phyloP scores from a whole-genome alignment of 2,329 filamentous ascomycete genomes.

The Tricladium varicosporioides region DNA sequence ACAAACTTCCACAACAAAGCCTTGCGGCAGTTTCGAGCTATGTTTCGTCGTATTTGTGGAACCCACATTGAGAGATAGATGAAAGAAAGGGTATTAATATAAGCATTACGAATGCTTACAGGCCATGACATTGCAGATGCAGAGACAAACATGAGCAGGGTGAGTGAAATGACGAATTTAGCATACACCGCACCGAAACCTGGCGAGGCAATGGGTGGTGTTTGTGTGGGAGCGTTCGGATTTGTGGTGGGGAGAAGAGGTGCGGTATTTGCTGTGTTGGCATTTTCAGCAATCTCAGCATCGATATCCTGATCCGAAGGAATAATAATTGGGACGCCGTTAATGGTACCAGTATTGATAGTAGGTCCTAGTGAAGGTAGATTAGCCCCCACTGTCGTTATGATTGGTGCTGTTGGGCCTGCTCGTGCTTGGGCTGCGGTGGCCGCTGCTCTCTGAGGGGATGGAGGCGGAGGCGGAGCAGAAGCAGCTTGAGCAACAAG shows the following conservation, averaged over 20 bases:
- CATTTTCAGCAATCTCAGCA: constrained; percentile 53
- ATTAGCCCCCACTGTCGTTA: constrained; percentile 28
- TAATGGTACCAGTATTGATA: constrained; percentile 3
- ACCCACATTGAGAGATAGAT: constrained; percentile 87
- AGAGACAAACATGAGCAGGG: constrained; percentile 55
- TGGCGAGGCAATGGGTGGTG: constrained; percentile 21
- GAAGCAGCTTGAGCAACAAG: constrained; percentile 27
- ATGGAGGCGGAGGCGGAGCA: constrained; percentile 27
- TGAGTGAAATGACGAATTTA: constrained; percentile 54
- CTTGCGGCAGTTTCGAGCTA: constrained; percentile 85
- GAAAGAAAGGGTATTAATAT: constrained; percentile 64
- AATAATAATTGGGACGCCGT: constrained; percentile 50
- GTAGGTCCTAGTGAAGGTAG: constrained; percentile 6
- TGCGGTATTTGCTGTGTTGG: constrained; percentile 21
- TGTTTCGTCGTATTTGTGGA: constrained; percentile 89
- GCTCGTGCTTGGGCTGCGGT: background rate
- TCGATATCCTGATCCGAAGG: constrained; percentile 64
- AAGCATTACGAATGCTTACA: constrained; percentile 50
- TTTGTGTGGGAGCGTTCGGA: constrained; percentile 28
- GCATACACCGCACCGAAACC: constrained; percentile 56
- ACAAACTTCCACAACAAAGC: constrained; percentile 92
- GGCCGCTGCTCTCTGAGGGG: constrained; percentile 24
- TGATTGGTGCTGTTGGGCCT: constrained; percentile 17
- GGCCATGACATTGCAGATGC: constrained; percentile 62
- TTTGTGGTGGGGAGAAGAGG: constrained; percentile 29